Evolutionary conservation across 2,329 filamentous ascomycete genomes (phyloP).

Genomic region (Penicillium rolfsii): DNA sequence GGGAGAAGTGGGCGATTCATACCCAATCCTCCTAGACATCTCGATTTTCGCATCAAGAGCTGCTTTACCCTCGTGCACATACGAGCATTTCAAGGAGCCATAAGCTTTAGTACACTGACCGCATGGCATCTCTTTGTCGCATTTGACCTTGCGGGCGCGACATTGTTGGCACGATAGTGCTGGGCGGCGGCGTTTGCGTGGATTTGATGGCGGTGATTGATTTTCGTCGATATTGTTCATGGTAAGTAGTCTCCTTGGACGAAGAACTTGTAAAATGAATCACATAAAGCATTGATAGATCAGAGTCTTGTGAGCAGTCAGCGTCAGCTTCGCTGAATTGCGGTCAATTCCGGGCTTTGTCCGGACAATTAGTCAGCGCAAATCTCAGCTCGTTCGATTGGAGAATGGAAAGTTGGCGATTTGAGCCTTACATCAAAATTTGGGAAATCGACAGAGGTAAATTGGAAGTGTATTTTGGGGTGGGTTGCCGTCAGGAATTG

Average conservation of each 20-base stretch:
- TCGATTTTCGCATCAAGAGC: conserved; percentile 13
- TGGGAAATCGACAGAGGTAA: neutral
- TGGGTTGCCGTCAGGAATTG: neutral
- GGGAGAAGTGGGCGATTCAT: conserved; percentile 1
- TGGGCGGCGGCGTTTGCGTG: conserved; percentile 35
- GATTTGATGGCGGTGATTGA: neutral
- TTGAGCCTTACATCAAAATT: neutral
- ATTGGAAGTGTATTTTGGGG: neutral
- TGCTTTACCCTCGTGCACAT: conserved; percentile 24
- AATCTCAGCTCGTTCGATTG: too few species aligned
- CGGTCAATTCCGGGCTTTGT: conserved; percentile 18
- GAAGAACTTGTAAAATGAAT: neutral
- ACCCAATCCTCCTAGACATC: neutral
- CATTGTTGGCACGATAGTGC: conserved; percentile 36
- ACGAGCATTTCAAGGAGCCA: conserved; percentile 29
- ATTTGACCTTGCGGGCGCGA: conserved; percentile 36
- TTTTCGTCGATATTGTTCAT: conserved; percentile 3
- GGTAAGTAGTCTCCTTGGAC: neutral
- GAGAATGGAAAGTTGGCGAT: too few species aligned
- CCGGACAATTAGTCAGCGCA: conserved; percentile 7
- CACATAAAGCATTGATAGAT: neutral
- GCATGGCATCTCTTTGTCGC: conserved; percentile 35
- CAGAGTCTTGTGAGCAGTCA: neutral
- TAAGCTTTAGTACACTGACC: conserved; percentile 31
- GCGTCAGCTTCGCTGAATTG: conserved; percentile 14